Base-by-base conservation (phyloP, 192 early-diverging fungal genomes). In the Coemansia sp. region DNA sequence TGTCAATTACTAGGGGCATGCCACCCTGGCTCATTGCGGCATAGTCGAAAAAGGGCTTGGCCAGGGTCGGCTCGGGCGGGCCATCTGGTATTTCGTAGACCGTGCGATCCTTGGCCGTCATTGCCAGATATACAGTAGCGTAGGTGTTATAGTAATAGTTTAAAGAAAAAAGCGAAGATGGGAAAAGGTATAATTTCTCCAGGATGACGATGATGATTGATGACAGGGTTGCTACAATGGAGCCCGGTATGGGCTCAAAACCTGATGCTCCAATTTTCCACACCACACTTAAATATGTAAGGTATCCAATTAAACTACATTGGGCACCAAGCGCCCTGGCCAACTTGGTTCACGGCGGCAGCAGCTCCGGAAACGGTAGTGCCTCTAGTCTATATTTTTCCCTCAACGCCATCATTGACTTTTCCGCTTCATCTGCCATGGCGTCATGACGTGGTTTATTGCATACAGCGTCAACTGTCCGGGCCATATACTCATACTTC, bases 1-100 rank as follows among this genome's bases (percentile, higher is more conserved):
- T 90, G 71, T 93, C 92, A 62, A 93, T 90, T 9, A 93, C 86
- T 5, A 93, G 73, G 0, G 90, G 88, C 39, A 70, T 75, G 33
- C 66, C 76, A 5, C 70, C 78, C 40, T 82, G 74, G 36, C 81
- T 79, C 68, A 75, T 81, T 22, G 64, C 69, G 16, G 76, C 72
- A 64, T 85, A 90, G 74, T 90, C 88, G n/a, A 85, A 85, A 29
- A 57, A 80, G 9, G 85, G 87, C 33, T 78, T 74, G 24, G 69
- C 74, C 31, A 76, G 68, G 44, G 46, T 24, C 24, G 75, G 71
- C 16, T 76, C 81, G 16, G 73, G 65, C 16, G 81, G 78, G 15
- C 81, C 85, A 33, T 84, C 81, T 46, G 81, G 78, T 47, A 84
- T 78, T 65, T 84, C 81, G 49, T 84, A 84, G 15, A 76, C 61